Evolutionary conservation across 202 grass and related monocot species (phyloP), one percentile per base, ranked within the genome.

Genomic region (Hordeum pubiflorum): DNA sequence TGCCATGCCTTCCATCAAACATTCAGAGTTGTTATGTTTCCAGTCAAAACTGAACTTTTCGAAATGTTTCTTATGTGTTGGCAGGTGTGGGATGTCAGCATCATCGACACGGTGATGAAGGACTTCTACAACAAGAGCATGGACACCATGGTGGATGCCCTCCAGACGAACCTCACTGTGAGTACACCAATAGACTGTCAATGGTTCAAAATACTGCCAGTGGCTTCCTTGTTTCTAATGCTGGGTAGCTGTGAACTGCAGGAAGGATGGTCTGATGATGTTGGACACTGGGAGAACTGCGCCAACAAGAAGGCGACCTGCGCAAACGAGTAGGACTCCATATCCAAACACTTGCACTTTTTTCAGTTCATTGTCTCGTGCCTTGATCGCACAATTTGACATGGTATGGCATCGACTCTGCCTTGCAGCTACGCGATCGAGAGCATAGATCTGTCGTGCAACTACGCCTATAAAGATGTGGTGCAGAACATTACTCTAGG

Each of bases 391-490:
- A 29, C 2, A 18, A 58, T 8, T 59, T 84, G 56, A 59, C 44
- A 58, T 65, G 7, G 2, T 22, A 58, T 39, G 56, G 58, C 15
- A 38, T 78, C 48, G 11, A 58, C 4, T 36, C 3, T 32, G 8
- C 44, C 31, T 15, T 71, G 66, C 87, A 93, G 91, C 55, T 97
- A 97, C 48, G 94, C 89, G 12, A 76, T 79, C 20, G 94, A 97
- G 79, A 93, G 94, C 85, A 93, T 93, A 74, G 6, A 84, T 21
- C 62, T 91, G 50, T 22, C 94, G 12, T 97, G 94, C 81, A 82
- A 84, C 74, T 97, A 97, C 50, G 91, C 87, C 22, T 97, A 91
- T 62, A 97, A 93, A 82, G 91, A 97, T 81, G 94, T 91, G 10
- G 89, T 89, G 63, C 82, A 97, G 50, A 41, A 84, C 82, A 72